phyloP scores from a whole-genome alignment of 2,329 filamentous ascomycete species.

The Pseudogymnoascus destructans region DNA sequence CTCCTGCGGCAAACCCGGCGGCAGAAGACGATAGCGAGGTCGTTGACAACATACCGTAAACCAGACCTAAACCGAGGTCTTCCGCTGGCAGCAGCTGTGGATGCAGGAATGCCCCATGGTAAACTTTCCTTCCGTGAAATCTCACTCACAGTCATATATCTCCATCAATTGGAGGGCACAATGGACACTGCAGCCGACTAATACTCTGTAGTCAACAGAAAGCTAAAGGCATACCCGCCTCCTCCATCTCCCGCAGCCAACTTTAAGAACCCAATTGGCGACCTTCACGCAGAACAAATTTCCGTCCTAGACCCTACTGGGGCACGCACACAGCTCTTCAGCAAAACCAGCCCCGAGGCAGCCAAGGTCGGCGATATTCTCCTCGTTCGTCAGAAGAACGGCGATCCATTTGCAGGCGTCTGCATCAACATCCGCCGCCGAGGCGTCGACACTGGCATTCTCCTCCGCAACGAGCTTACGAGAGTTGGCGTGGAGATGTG shows the following conservation, averaged over 20 bases:
- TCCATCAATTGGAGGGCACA: background rate
- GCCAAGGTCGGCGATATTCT: conserved; percentile 82
- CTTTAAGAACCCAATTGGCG: conserved; percentile 54
- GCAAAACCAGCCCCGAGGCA: conserved; percentile 60
- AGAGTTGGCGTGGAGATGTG: conserved; percentile 91
- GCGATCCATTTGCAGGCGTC: conserved; percentile 82
- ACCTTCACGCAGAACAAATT: conserved; percentile 57
- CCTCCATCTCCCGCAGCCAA: conserved; percentile 40
- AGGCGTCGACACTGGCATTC: conserved; percentile 79
- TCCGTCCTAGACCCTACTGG: conserved; percentile 70
- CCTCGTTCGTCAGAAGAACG: conserved; percentile 71
- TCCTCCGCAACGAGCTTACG: conserved; percentile 76
- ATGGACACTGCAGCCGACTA: conserved; percentile 5
- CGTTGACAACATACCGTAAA: conserved; percentile 35
- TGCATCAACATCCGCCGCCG: conserved; percentile 75
- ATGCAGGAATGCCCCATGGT: conserved; percentile 4
- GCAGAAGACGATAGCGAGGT: conserved; percentile 33
- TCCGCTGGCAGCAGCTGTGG: conserved; percentile 1
- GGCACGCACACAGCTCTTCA: conserved; percentile 70
- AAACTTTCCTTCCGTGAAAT: background rate
- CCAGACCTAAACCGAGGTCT: conserved; percentile 3
- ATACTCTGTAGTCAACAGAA: conserved; percentile 27
- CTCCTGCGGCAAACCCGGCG: conserved; percentile 45
- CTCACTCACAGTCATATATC: background rate
- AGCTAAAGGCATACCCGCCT: conserved; percentile 39